These are phyloP conservation scores for Exsudoporus floridanus DNA, from an alignment of 1,284 basidiomycete genomes.

Conservation along the genomic window DNA sequence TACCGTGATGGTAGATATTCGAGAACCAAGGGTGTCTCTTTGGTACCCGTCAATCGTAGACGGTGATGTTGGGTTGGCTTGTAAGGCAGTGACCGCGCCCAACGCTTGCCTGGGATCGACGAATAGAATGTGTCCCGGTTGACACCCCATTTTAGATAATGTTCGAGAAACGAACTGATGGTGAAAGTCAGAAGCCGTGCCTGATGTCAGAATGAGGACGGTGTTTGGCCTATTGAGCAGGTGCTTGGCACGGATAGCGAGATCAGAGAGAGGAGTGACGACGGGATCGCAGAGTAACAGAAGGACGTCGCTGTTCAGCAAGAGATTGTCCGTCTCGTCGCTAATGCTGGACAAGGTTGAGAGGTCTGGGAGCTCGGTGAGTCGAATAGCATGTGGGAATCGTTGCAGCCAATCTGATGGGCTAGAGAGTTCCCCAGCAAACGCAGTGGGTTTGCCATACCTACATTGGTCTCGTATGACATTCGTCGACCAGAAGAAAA, in stretches of 20 bases:
- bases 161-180: conserved; percentile 17
- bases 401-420: conserved; percentile 55
- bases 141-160: conserved; percentile 19
- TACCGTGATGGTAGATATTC: conserved; percentile 47
- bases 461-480: conserved; percentile 11
- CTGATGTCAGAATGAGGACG: conserved; percentile 49
- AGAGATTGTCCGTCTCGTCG: conserved; percentile 24
- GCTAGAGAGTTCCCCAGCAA: conserved; percentile 26
- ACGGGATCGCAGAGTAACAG: conserved; percentile 60
- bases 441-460: conserved; percentile 24
- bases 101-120: conserved; percentile 58
- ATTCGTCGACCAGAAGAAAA: not conserved
- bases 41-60: conserved; percentile 61
- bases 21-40: conserved; percentile 57
- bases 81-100: conserved; percentile 49
- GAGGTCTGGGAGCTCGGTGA: conserved; percentile 45
- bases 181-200: conserved; percentile 21
- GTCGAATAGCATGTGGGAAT: conserved; percentile 47
- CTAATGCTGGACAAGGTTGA: conserved; percentile 18
- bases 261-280: conserved; percentile 43
- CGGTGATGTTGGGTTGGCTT: conserved; percentile 44
- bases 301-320: conserved; percentile 56
- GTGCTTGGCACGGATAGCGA: conserved; percentile 35
- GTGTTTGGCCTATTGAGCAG: conserved; percentile 51
- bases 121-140: conserved; percentile 43